Evolutionary conservation across 441 rosid genomes (phyloP), one percentile per base, ranked within the genome.

Genomic region (Brassica balearica): DNA sequence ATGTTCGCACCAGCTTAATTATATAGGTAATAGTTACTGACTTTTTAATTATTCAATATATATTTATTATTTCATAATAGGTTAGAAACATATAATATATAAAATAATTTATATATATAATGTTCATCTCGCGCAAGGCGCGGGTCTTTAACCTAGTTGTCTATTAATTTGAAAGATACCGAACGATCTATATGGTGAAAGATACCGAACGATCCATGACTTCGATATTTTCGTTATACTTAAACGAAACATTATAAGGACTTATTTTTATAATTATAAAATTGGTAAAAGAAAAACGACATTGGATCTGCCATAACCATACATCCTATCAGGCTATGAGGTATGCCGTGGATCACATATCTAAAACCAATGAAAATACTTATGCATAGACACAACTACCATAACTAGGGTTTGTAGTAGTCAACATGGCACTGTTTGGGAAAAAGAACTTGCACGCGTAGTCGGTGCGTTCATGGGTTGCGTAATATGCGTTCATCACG

Each of bases 401-500:
- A 46, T 43, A 75, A 32, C 79, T 75, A 68, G 79, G 79, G 8
- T 75, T 20, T 4, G 27, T 17, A 27, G 15, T 6, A 1, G 78
- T 38, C 5, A 66, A 14, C 1, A 2, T 15, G 43, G 43, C n/a
- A 11, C 58, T 56, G 19, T 38, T 74, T 19, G 59, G 58, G 27
- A 55, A 74, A 74, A 56, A 38, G 69, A 62, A 72, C 11, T 7
- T 56, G 22, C 78, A 74, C 6, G 72, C 25, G 1, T 38, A 4
- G 51, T 11, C 9, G 3, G 72, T 38, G 41, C 58, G 41, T 2
- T 17, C 66, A 36, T 65, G 72, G 59, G 8, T 38, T 14, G 29
- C 58, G 72, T 74, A 66, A 38, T 74, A 74, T 43, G 78, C 25
- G 65, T 74, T 74, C 78, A 74, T 66, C 43, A 74, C 78, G 67